phyloP scores from a whole-genome alignment of 148 eudicot genomes.

The Rhododendron henanense region DNA sequence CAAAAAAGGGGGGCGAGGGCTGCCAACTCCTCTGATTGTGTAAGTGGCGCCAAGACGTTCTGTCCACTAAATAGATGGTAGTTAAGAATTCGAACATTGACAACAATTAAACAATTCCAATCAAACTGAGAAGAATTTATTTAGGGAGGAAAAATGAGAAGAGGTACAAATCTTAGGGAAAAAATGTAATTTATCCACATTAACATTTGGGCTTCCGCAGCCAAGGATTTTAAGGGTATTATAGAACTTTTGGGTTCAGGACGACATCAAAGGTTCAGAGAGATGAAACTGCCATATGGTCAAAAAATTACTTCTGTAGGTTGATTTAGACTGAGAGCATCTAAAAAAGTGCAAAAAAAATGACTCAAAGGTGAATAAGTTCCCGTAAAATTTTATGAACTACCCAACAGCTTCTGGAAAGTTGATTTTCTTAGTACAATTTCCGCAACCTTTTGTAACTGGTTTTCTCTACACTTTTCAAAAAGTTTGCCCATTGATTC shows the following conservation, averaged over 20 bases:
- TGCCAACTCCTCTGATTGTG: not conserved
- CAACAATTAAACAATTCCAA: not conserved
- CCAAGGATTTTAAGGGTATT: not conserved
- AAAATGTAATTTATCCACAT: not conserved
- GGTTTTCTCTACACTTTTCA: not conserved
- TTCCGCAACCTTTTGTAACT: not conserved
- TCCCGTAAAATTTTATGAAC: not conserved
- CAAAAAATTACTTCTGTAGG: not conserved
- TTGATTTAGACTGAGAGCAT: not conserved
- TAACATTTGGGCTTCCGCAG: not conserved
- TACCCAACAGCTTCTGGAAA: not conserved
- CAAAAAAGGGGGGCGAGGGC: not conserved
- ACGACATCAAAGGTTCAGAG: not conserved
- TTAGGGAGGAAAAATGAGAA: not conserved
- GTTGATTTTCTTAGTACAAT: not conserved
- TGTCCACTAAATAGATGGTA: not conserved
- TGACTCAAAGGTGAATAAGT: not conserved
- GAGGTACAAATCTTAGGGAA: not conserved
- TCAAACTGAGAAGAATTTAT: not conserved
- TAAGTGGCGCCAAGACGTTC: not conserved
- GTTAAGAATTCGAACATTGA: not conserved
- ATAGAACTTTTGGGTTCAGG: not conserved
- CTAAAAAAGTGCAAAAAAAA: too few relatives aligned
- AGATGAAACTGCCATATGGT: not conserved
- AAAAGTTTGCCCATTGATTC: not conserved